phyloP scores from a whole-genome alignment of 306 rosid genomes.

The barrel medic (Medicago truncatula) region DNA sequence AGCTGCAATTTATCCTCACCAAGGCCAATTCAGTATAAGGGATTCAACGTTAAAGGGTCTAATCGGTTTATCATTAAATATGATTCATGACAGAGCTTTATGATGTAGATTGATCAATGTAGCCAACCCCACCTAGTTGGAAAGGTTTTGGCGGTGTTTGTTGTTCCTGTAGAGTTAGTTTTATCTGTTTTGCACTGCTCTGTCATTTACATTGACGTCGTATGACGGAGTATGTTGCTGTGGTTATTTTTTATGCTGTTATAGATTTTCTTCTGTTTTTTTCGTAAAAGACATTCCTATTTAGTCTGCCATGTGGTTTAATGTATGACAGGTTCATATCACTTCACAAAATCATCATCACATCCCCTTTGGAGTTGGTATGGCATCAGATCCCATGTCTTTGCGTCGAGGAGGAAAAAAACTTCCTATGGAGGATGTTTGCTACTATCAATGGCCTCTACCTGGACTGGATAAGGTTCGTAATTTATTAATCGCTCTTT shows the following conservation, averaged over 20 bases:
- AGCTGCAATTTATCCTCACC: not conserved
- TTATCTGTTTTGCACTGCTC: constrained; percentile 21
- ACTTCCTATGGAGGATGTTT: constrained; percentile 96
- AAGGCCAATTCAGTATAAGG: not conserved
- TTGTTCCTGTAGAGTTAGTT: not conserved
- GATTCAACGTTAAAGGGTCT: not conserved
- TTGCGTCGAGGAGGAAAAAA: constrained; percentile 91
- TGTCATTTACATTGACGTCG: constrained; percentile 20
- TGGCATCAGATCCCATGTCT: constrained; percentile 98
- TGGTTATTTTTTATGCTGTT: constrained; percentile 12
- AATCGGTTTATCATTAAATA: not conserved
- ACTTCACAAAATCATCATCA: constrained; percentile 61
- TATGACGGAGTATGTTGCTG: constrained; percentile 32
- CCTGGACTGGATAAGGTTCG: constrained; percentile 89
- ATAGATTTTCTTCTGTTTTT: constrained; percentile 14
- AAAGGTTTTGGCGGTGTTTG: not conserved
- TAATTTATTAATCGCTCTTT: constrained; percentile 30
- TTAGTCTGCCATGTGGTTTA: constrained; percentile 21
- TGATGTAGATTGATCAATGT: not conserved
- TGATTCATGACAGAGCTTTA: constrained; percentile 6
- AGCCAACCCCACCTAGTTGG: not conserved
- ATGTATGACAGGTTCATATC: constrained; percentile 74
- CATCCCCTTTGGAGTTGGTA: constrained; percentile 85
- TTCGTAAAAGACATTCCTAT: constrained; percentile 2
- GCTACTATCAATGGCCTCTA: constrained; percentile 94